Percentiles rank a stretch among this genome's conserved stretches.
Conservation (phyloP, 1,284 basidiomycete genomes). For the Ceratobasidium theobromae region DNA sequence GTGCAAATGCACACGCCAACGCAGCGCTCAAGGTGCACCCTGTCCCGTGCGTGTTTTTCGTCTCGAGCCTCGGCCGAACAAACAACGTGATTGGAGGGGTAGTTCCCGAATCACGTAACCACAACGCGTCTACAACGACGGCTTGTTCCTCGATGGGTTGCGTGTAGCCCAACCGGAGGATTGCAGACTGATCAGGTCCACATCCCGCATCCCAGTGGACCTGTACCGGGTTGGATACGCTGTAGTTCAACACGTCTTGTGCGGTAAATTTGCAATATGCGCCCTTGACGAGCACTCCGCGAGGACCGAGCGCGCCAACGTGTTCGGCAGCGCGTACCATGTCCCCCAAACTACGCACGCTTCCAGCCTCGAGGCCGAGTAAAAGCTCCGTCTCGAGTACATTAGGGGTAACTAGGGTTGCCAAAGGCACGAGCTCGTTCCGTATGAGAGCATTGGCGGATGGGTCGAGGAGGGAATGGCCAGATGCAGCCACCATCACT, state of each 20-base stretch:
- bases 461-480: conserved; percentile 73
- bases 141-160: neutral
- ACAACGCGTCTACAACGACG: conserved; percentile 81
- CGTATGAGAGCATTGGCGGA: conserved; percentile 67
- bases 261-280: conserved; percentile 66
- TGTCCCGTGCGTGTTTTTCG: conserved; percentile 85
- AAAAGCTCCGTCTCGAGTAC: conserved; percentile 77
- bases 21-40: conserved; percentile 91
- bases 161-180: neutral
- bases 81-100: conserved; percentile 51
- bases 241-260: conserved; percentile 48
- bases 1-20: conserved; percentile 67
- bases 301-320: conserved; percentile 53
- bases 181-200: conserved; percentile 32
- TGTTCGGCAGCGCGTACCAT: conserved; percentile 64
- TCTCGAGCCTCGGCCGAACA: conserved; percentile 65
- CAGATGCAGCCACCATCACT: conserved; percentile 91
- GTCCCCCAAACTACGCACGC: conserved; percentile 57
- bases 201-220: conserved; percentile 27
- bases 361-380: conserved; percentile 45
- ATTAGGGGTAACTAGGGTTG: conserved; percentile 84
- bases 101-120: conserved; percentile 43
- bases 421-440: conserved; percentile 67
- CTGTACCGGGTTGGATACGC: too few relatives aligned
- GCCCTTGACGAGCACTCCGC: conserved; percentile 81